These are phyloP conservation scores for Apiospora pterosperma DNA, from an alignment of 2,329 filamentous ascomycete species.

Conservation along the genomic window DNA sequence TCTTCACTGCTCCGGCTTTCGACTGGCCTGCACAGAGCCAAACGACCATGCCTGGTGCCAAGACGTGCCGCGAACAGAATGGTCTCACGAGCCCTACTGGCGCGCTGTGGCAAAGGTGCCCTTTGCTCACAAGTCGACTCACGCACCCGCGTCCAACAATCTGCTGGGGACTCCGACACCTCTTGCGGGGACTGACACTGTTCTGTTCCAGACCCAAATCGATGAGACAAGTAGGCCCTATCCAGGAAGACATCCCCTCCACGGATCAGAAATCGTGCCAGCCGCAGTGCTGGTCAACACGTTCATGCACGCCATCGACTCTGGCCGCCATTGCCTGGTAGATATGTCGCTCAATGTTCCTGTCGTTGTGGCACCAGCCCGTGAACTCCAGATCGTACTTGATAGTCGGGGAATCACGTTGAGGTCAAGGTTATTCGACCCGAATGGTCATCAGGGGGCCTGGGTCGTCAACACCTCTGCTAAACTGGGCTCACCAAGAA, in stretches of 20 bases:
- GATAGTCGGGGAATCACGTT: conserved; percentile 2
- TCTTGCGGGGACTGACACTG: conserved; percentile 24
- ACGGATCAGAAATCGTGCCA: conserved; percentile 40
- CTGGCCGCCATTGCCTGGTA: no score
- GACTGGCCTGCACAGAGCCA: not conserved
- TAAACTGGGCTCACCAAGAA: conserved; percentile 6
- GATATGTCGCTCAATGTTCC: conserved; percentile 25
- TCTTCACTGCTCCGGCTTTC: conserved; percentile 2
- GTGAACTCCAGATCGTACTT: not conserved
- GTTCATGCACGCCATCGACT: conserved; percentile 22
- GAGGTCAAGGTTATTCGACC: no score
- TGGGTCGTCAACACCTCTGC: conserved; percentile 31
- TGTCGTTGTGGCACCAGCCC: conserved; percentile 20
- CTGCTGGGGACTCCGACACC: conserved; percentile 27
- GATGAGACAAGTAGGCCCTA: conserved; percentile 36
- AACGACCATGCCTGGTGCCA: conserved; percentile 21
- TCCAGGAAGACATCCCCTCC: conserved; percentile 35
- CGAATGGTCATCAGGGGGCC: conserved; percentile 9
- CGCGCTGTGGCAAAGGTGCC: conserved; percentile 17
- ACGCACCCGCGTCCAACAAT: conserved; percentile 31
- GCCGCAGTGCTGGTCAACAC: conserved; percentile 38
- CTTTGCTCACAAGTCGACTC: conserved; percentile 6
- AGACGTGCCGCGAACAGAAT: conserved; percentile 21
- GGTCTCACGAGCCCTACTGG: conserved; percentile 21
- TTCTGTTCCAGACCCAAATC: conserved; percentile 31